Evolutionary conservation across 2,329 filamentous ascomycete species (phyloP), one percentile per base, ranked within the genome.

Genomic region (Penicillium olsonii): DNA sequence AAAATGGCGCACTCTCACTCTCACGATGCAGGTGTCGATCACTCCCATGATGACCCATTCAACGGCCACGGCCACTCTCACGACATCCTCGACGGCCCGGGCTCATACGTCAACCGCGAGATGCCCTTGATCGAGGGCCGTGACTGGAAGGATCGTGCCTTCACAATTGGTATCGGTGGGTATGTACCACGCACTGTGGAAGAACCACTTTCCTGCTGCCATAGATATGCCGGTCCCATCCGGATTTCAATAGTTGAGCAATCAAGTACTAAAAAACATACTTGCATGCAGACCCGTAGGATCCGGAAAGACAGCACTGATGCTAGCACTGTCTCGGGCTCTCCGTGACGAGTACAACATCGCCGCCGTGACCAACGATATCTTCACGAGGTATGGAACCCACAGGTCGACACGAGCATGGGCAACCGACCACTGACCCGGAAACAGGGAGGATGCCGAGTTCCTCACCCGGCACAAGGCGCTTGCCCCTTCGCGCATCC

Each of bases 131-230:
- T 91, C 56, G 88, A 96, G 60, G 91, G 91, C 10, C 82, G 92
- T 46, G 81, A 92, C 68, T 99, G 92, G 89, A 81, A 81, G 22
- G 89, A 95, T 57, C 82, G 94, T 50, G 92, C 92, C 12, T 99
- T 96, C 66, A 97, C 94, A 4, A 82, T 99, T 64, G 94, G 94
- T n/a, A 97, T 97, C 74, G 94, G 94, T 75, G 94, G 94, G 91
- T 95, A 79, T 61, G 83, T 50, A 27, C 31, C 34, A 33, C 34
- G 8, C 17, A 6, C 12, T n/a, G n/a, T 15, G 3, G 5, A 31
- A 6, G 2, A 31, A 31, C 27, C 7, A 12, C 41, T 17, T 27
- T 6, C 18, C 5, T 43, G 3, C 14, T 26, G 15, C 12, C 20
- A 11, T 31, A 31, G 14, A 45, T 20, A 15, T 14, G 20, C 17